These are phyloP conservation scores for Aspergillus clavatus DNA, from an alignment of 2,329 filamentous ascomycete genomes.

Conservation along the genomic window DNA sequence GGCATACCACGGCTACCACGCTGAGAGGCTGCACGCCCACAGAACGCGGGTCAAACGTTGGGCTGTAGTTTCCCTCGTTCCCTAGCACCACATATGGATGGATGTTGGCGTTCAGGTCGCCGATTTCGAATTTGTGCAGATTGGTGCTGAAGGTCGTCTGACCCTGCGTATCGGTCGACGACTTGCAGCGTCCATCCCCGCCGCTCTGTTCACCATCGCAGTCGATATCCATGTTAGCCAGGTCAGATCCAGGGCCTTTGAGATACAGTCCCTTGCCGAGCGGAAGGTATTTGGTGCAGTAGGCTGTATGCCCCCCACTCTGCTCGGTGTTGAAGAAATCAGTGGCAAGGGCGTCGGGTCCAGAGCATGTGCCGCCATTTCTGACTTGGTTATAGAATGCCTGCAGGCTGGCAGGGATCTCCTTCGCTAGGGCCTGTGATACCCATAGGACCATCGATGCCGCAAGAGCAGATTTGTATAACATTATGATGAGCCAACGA, in stretches of 20 bases:
- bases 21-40: constrained; percentile 5
- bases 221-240: constrained; percentile 17
- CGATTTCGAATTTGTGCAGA: constrained; percentile 10
- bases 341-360: constrained; percentile 5
- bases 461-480: background rate
- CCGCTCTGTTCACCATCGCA: constrained; percentile 10
- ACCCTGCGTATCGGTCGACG: constrained; percentile 5
- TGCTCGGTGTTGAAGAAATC: constrained; percentile 12
- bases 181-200: constrained; percentile 7
- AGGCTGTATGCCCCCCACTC: constrained; percentile 5
- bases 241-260: constrained; percentile 3
- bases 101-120: constrained; percentile 21
- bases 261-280: constrained; percentile 7
- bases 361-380: constrained; percentile 5
- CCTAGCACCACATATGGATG: constrained; percentile 25
- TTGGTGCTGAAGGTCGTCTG: constrained; percentile 11
- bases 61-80: constrained; percentile 9
- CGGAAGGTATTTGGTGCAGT: constrained; percentile 10
- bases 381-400: constrained; percentile 12
- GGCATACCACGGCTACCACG: constrained; percentile 8
- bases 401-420: constrained; percentile 11
- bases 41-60: constrained; percentile 3
- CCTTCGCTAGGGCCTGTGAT: constrained; percentile 1
- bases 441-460: background rate
- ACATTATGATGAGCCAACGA: background rate